Evolutionary conservation across 1,284 basidiomycete species (phyloP).

Genomic region (Cystobasidium slooffiae): DNA sequence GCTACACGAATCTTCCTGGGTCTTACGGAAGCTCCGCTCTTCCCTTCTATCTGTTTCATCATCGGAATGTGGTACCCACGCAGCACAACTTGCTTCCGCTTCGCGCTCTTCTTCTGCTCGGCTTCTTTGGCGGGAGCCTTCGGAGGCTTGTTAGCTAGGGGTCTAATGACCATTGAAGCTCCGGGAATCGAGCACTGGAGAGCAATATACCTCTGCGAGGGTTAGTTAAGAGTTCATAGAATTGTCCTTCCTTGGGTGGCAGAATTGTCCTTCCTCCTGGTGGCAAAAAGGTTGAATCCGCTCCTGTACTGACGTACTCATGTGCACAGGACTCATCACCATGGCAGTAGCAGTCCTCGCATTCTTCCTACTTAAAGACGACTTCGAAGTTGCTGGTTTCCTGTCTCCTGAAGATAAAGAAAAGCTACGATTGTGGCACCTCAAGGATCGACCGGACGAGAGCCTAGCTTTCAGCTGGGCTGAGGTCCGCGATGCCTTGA

Average conservation of each 20-base stretch:
- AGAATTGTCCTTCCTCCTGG: neutral
- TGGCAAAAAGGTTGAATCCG: neutral
- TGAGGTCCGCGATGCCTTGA: constrained; percentile 3
- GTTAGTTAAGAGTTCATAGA: neutral
- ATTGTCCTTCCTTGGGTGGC: too few species aligned
- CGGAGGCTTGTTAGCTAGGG: neutral
- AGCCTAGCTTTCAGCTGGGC: constrained; percentile 6
- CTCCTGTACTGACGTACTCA: too few species aligned
- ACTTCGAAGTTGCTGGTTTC: constrained; percentile 10
- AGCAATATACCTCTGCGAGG: neutral
- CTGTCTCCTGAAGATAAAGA: constrained; percentile 7
- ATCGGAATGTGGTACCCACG: constrained; percentile 8
- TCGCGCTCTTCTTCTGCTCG: constrained; percentile 3
- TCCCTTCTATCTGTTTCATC: constrained; percentile 9
- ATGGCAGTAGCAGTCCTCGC: constrained; percentile 6
- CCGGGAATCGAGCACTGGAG: neutral
- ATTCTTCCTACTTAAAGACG: constrained; percentile 9
- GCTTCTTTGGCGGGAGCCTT: constrained; percentile 1
- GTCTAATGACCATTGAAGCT: constrained; percentile 7
- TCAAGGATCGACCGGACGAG: neutral
- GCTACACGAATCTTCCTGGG: constrained; percentile 9
- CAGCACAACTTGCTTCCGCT: constrained; percentile 2
- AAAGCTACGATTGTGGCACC: neutral
- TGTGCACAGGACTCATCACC: constrained; percentile 3
- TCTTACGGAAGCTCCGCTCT: constrained; percentile 4